These are phyloP conservation scores for Fallopia convolvulus DNA, from an alignment of 148 eudicot species.

Conservation along the genomic window DNA sequence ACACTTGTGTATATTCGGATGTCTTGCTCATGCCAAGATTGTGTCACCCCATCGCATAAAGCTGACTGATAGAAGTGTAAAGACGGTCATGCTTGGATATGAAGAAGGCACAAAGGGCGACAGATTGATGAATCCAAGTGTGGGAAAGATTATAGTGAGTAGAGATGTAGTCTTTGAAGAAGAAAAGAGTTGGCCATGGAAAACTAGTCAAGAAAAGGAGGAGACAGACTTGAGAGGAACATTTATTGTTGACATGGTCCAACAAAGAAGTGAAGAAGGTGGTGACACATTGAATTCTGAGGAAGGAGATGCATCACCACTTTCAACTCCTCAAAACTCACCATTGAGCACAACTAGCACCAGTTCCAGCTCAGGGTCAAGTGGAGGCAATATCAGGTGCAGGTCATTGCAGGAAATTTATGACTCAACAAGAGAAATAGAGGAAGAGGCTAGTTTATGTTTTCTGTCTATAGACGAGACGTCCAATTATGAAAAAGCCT, in stretches of 20 bases:
- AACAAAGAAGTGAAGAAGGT: no score
- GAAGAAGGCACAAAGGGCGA: neutral
- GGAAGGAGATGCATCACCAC: no score
- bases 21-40: neutral
- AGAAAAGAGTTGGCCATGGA: neutral
- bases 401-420: no score
- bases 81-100: neutral
- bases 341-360: no score
- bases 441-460: neutral
- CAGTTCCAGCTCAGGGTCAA: no score
- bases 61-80: neutral
- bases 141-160: neutral
- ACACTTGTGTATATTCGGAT: neutral
- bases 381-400: no score
- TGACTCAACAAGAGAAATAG: no score
- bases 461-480: neutral
- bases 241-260: no score
- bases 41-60: neutral
- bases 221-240: no score
- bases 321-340: no score
- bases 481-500: neutral
- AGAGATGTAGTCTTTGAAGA: neutral
- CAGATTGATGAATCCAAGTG: neutral
- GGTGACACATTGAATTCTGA: no score
- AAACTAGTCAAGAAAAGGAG: no score